A percentile compares a stretch with the other conserved stretches of the same genome.
These are phyloP conservation scores for Corymbia citriodora DNA, from an alignment of 441 rosid species.

Conservation along the genomic window DNA sequence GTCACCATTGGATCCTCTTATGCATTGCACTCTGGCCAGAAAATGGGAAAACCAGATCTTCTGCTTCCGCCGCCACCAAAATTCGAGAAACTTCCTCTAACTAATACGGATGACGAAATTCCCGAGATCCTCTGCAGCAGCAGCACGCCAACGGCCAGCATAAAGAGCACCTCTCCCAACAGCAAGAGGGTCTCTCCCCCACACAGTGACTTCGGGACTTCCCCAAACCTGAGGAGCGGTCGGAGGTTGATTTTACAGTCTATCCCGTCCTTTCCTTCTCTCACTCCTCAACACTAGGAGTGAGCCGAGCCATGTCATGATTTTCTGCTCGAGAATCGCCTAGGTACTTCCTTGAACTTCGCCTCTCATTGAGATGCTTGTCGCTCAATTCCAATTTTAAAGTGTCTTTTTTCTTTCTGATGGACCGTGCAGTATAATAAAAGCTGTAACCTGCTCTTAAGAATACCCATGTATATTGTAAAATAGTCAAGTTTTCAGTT, in stretches of 20 bases:
- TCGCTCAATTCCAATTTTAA: neutral
- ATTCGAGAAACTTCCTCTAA: slow-evolving; percentile 9
- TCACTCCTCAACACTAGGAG: neutral
- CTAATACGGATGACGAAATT: slow-evolving; percentile 22
- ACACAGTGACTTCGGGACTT: slow-evolving; percentile 2
- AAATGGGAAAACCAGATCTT: slow-evolving; percentile 42
- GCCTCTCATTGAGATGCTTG: neutral
- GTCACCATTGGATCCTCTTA: slow-evolving; percentile 60
- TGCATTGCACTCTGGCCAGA: slow-evolving; percentile 23
- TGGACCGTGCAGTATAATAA: neutral
- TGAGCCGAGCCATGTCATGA: neutral
- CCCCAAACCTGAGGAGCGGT: slow-evolving; percentile 3
- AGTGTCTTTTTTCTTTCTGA: neutral
- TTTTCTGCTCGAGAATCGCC: neutral
- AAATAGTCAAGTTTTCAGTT: neutral
- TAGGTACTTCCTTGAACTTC: neutral
- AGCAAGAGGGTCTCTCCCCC: slow-evolving; percentile 24
- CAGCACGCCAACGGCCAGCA: neutral
- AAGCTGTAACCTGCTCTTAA: neutral
- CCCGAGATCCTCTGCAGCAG: slow-evolving; percentile 9
- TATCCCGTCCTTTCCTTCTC: slow-evolving; percentile 14
- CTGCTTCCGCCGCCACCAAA: slow-evolving; percentile 22
- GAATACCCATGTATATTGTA: neutral
- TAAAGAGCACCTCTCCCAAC: slow-evolving; percentile 15
- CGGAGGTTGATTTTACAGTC: slow-evolving; percentile 26